Evolutionary conservation across 2,329 filamentous ascomycete genomes (phyloP).

Genomic region (Blastomyces silverae): DNA sequence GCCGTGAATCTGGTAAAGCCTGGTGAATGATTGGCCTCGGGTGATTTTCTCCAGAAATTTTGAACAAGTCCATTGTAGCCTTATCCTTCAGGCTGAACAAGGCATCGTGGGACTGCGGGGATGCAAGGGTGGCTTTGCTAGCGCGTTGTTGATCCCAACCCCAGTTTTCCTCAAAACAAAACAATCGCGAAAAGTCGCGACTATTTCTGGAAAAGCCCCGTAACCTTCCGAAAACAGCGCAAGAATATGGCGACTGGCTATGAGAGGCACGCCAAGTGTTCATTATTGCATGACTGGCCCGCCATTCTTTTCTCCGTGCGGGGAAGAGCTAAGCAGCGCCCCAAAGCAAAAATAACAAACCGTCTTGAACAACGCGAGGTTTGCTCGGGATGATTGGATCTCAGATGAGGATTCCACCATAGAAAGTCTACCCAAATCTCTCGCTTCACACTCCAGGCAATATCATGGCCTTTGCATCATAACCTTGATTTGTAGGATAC

Average conservation of each 20-base stretch:
- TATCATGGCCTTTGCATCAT: neutral
- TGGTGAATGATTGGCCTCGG: neutral
- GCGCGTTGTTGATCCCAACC: slow-evolving; percentile 5
- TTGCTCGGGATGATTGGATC: slow-evolving; percentile 18
- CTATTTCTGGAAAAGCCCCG: slow-evolving; percentile 3
- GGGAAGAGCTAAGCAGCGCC: neutral
- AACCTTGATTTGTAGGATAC: neutral
- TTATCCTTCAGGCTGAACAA: neutral
- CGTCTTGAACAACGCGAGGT: slow-evolving; percentile 21
- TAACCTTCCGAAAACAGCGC: neutral
- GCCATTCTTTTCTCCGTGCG: neutral
- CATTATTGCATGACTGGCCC: neutral
- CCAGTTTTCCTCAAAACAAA: neutral
- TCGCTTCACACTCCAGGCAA: neutral
- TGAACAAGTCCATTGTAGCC: neutral
- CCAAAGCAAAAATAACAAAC: neutral
- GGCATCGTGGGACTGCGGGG: neutral
- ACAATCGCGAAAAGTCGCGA: slow-evolving; percentile 7
- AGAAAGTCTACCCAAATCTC: no score
- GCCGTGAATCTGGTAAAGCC: neutral
- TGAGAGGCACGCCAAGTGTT: neutral
- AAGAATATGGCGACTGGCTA: neutral
- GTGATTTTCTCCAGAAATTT: neutral
- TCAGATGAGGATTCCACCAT: neutral
- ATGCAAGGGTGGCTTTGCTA: neutral